Evolutionary conservation across 2,329 filamentous ascomycete species (phyloP), one percentile per base, ranked within the genome.

Genomic region (Penicillium sp.): DNA sequence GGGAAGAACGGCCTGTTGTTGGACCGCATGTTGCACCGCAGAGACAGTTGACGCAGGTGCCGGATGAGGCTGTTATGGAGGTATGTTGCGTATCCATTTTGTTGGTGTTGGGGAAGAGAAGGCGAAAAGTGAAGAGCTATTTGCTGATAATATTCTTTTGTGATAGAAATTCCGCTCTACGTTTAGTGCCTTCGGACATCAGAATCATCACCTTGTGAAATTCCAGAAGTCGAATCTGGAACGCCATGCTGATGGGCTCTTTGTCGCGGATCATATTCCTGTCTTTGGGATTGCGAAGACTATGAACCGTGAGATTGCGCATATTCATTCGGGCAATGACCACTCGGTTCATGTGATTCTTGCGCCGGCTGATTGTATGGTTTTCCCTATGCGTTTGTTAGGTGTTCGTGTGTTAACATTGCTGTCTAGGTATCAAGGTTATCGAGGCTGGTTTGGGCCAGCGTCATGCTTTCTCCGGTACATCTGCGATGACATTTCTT

Each of bases 401-500:
- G 15, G 10, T 15, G 15, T 19, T 21, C 5, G 23, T 19, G 31
- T 29, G 31, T 39, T 59, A 29, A 54, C 23, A 15, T 33, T n/a
- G 1, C 15, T n/a, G n/a, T 9, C 9, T 25, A 72, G 70, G 70
- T 51, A 85, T 81, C 66, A 81, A 87, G 57, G 82, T 94, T 25
- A 77, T 96, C 19, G 82, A 86, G 60, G 86, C 85, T 59, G 89
- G 90, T 2, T 96, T 91, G 91, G 91, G 89, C 1, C 87, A 96
- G 75, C 70, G 83, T 29, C 83, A 86, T 73, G 81, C 81, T 3
- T 67, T 77, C 23, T 70, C 71, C 3, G 73, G 75, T n/a, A 68
- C 89, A 4, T 83, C 84, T 65, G 86, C 85, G n/a, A 83, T 86
- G 15, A 85, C 83, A 76, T 91, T 92, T 70, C 41, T 70, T n/a